Evolutionary conservation across 1,284 basidiomycete species (phyloP).

Genomic region (Fomitiporia mediterranea): DNA sequence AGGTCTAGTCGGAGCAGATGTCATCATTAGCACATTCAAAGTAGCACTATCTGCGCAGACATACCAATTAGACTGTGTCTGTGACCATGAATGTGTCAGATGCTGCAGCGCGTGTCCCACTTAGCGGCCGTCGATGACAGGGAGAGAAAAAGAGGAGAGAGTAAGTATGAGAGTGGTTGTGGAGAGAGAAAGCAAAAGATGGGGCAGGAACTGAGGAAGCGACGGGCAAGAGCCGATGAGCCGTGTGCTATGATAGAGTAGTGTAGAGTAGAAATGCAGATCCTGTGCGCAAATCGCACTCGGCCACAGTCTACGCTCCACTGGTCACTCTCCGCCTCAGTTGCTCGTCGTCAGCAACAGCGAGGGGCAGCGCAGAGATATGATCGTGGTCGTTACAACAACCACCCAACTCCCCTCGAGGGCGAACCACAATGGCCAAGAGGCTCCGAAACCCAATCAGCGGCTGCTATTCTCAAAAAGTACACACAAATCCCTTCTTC

Average conservation of each 20-base stretch:
- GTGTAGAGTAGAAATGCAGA: too few species aligned
- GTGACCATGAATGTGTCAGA: too few species aligned
- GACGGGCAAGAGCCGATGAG: background rate
- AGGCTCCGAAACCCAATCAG: conserved; percentile 4
- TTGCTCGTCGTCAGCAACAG: background rate
- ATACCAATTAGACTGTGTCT: too few species aligned
- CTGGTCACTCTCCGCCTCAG: background rate
- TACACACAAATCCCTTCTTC: too few species aligned
- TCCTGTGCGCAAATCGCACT: background rate
- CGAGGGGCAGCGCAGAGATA: background rate
- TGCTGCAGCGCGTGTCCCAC: too few species aligned
- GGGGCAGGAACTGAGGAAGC: background rate
- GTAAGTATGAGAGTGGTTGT: background rate
- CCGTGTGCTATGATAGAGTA: too few species aligned
- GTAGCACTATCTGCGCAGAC: too few species aligned
- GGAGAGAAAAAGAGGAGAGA: background rate
- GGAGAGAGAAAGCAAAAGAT: conserved; percentile 6
- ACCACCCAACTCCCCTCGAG: background rate
- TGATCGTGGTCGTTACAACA: background rate
- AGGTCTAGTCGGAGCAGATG: too few species aligned
- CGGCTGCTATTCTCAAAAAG: background rate
- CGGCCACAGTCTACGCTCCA: background rate
- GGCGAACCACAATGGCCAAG: background rate
- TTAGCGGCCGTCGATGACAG: background rate
- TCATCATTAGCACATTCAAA: too few species aligned